Evolutionary conservation across 495 filamentous ascomycete genomes (phyloP).

Genomic region (Lophiostoma macrostomum): DNA sequence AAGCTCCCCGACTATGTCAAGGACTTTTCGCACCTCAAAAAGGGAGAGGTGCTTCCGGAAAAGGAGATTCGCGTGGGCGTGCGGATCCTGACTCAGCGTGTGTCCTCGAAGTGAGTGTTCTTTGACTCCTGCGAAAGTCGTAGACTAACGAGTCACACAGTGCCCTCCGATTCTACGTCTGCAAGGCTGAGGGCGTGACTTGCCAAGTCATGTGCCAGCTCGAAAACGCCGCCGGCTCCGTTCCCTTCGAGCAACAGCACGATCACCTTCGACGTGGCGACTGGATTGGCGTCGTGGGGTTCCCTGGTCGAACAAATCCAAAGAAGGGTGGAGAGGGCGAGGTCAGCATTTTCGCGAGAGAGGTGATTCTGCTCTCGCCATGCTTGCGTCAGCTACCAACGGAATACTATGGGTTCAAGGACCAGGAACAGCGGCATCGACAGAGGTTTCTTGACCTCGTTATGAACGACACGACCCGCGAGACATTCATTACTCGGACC

Average conservation of each 20-base stretch:
- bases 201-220: slow-evolving; percentile 77
- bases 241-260: slow-evolving; percentile 75
- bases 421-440: slow-evolving; percentile 87
- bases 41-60: slow-evolving; percentile 76
- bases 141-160: slow-evolving; percentile 21
- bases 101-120: slow-evolving; percentile 53
- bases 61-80: slow-evolving; percentile 71
- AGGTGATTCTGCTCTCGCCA: slow-evolving; percentile 80
- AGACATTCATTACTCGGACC: slow-evolving; percentile 76
- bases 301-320: slow-evolving; percentile 82
- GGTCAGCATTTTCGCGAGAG: slow-evolving; percentile 86
- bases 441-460: slow-evolving; percentile 93
- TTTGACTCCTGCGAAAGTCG: background rate
- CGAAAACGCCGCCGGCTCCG: slow-evolving; percentile 49
- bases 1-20: slow-evolving; percentile 73
- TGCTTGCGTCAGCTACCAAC: slow-evolving; percentile 92
- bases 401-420: slow-evolving; percentile 90
- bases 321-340: slow-evolving; percentile 83
- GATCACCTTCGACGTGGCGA: slow-evolving; percentile 87
- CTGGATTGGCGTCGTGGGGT: slow-evolving; percentile 84
- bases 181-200: slow-evolving; percentile 77
- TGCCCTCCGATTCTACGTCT: slow-evolving; percentile 92
- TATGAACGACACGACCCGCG: slow-evolving; percentile 78
- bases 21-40: slow-evolving; percentile 72
- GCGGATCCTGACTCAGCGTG: slow-evolving; percentile 72